phyloP scores from a whole-genome alignment of 228 moss, liverwort and hornwort genomes.

The Sphagnum magellanicum region DNA sequence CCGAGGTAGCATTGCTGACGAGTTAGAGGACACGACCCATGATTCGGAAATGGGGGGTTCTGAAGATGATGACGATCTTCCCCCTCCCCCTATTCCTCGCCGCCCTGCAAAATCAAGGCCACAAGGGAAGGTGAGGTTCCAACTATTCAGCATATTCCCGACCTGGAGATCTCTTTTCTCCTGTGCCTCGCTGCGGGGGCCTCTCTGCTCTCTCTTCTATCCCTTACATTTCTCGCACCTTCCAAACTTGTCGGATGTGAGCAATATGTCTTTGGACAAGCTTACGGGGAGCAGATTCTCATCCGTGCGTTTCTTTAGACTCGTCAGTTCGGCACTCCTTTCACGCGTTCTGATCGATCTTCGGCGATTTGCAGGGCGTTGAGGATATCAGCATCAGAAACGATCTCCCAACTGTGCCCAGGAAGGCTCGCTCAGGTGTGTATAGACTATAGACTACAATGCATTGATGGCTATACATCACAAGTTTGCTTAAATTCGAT shows the following conservation, averaged over 20 bases:
- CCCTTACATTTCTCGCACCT: no score
- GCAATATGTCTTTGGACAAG: no score
- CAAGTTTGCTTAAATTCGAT: background rate
- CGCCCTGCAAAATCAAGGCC: constrained; percentile 65
- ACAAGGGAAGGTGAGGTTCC: constrained; percentile 61
- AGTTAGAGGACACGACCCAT: constrained; percentile 62
- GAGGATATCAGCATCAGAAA: constrained; percentile 55
- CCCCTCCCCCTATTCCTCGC: constrained; percentile 75
- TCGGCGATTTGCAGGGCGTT: constrained; percentile 33
- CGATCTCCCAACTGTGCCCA: constrained; percentile 82
- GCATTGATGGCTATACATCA: background rate
- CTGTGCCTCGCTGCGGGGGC: background rate
- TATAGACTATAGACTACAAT: background rate
- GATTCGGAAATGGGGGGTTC: constrained; percentile 82
- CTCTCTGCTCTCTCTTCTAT: background rate
- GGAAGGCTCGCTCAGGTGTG: constrained; percentile 92
- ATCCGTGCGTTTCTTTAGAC: no score
- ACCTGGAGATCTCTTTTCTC: background rate
- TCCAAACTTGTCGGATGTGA: no score
- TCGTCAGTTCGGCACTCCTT: background rate
- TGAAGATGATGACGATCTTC: constrained; percentile 88
- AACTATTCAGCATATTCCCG: background rate
- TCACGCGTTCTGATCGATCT: background rate
- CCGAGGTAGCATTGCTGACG: constrained; percentile 58
- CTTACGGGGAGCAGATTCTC: background rate